Percentiles rank a stretch among this genome's conserved stretches.
Evolutionary conservation across 1,139 yeast species (phyloP).

Genomic region (Hyphopichia pseudoburtonii): DNA sequence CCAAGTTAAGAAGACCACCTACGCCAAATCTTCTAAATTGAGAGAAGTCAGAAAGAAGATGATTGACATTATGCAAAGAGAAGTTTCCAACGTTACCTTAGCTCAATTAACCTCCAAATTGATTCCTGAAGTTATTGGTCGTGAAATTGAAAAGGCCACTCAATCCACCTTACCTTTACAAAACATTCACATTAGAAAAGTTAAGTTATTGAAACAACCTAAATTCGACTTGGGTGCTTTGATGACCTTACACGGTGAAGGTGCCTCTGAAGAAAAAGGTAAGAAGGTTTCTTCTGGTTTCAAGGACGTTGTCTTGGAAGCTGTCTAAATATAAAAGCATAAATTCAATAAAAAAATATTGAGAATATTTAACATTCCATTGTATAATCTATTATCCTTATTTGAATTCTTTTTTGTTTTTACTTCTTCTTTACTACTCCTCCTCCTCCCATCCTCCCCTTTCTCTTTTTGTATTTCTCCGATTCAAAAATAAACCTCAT

Average conservation of each 20-base stretch:
- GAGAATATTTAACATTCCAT: too few relatives aligned
- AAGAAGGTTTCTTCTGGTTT: conserved; percentile 51
- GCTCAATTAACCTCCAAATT: conserved; percentile 53
- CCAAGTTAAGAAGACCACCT: conserved; percentile 52
- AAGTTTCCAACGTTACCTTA: conserved; percentile 50
- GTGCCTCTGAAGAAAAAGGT: conserved; percentile 51
- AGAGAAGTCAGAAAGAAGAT: conserved; percentile 53
- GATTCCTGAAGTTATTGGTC: conserved; percentile 54
- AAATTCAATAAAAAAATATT: too few relatives aligned
- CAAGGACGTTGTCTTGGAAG: conserved; percentile 54
- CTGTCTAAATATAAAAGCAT: too few relatives aligned
- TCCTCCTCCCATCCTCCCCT: too few relatives aligned
- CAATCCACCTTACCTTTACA: conserved; percentile 53
- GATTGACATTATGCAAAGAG: conserved; percentile 54
- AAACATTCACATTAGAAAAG: conserved; percentile 54
- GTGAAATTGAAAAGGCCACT: conserved; percentile 54
- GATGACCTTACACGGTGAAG: conserved; percentile 54
- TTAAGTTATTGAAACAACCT: conserved; percentile 53
- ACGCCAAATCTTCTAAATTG: conserved; percentile 52
- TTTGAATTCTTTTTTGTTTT: background rate
- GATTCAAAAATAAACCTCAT: too few relatives aligned
- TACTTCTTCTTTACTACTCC: background rate
- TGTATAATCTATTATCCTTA: too few relatives aligned
- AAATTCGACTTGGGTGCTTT: conserved; percentile 54
- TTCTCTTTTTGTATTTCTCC: too few relatives aligned